A percentile compares a stretch with the other conserved stretches of the same genome.
Conservation (phyloP, 257 asterid genomes). For the Solanum sejunctum region DNA sequence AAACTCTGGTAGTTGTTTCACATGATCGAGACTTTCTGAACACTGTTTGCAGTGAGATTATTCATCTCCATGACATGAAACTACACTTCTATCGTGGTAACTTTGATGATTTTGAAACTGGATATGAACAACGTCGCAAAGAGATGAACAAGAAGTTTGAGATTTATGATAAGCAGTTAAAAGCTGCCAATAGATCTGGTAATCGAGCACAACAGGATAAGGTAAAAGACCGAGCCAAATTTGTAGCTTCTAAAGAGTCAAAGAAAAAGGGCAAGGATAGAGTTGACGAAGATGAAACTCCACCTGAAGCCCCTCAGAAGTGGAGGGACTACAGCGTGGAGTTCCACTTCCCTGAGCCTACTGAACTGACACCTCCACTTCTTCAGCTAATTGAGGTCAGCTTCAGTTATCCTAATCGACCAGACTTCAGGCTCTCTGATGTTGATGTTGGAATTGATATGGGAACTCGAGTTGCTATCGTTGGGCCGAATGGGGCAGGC, state of each 20-base stretch:
- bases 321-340: slow-evolving; percentile 67
- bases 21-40: slow-evolving; percentile 60
- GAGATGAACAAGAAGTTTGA: slow-evolving; percentile 54
- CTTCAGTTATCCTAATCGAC: slow-evolving; percentile 47
- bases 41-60: slow-evolving; percentile 47
- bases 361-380: slow-evolving; percentile 58
- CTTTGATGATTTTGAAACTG: slow-evolving; percentile 46
- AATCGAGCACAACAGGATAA: slow-evolving; percentile 50
- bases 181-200: slow-evolving; percentile 53
- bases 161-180: slow-evolving; percentile 39
- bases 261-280: slow-evolving; percentile 39
- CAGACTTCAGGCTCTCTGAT: slow-evolving; percentile 44
- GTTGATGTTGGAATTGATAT: slow-evolving; percentile 68
- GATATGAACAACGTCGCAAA: slow-evolving; percentile 54
- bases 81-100: slow-evolving; percentile 55
- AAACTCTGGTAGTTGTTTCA: slow-evolving; percentile 59
- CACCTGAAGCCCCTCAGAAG: slow-evolving; percentile 44
- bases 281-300: slow-evolving; percentile 43
- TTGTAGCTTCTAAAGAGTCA: slow-evolving; percentile 42
- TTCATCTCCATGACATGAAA: slow-evolving; percentile 54
- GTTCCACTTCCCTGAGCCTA: slow-evolving; percentile 71
- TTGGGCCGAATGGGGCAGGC: slow-evolving; percentile 74
- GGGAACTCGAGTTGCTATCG: slow-evolving; percentile 74
- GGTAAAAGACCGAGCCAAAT: slow-evolving; percentile 53
- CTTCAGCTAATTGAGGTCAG: slow-evolving; percentile 56